phyloP scores from a whole-genome alignment of 2,329 filamentous ascomycete species.

The Sphaerulina musiva region DNA sequence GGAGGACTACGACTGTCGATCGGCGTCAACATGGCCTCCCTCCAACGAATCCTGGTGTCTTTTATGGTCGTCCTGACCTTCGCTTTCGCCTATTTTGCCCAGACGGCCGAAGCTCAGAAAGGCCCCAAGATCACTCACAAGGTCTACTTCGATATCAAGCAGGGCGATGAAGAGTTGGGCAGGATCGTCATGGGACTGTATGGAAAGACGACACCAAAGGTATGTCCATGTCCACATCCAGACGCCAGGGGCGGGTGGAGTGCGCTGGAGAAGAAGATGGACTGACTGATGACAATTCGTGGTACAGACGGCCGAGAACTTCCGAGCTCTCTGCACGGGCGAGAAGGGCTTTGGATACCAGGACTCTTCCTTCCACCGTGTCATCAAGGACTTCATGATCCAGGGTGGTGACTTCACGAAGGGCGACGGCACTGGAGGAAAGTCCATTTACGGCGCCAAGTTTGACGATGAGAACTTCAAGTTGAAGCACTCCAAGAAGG shows the following conservation, averaged over 20 bases:
- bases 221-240: slow-evolving; percentile 23
- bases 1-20: too few relatives aligned
- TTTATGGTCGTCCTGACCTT: slow-evolving; percentile 70
- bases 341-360: slow-evolving; percentile 82
- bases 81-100: slow-evolving; percentile 66
- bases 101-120: slow-evolving; percentile 66
- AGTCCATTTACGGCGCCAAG: slow-evolving; percentile 80
- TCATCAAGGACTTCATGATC: slow-evolving; percentile 89
- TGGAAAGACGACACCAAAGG: slow-evolving; percentile 77
- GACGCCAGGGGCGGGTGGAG: background rate
- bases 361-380: slow-evolving; percentile 78
- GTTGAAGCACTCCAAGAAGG: slow-evolving; percentile 82
- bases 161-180: slow-evolving; percentile 67
- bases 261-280: background rate
- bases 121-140: slow-evolving; percentile 54
- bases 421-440: slow-evolving; percentile 74
- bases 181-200: slow-evolving; percentile 77
- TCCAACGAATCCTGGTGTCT: slow-evolving; percentile 64
- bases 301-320: slow-evolving; percentile 60
- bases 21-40: slow-evolving; percentile 59
- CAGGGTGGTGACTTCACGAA: slow-evolving; percentile 85
- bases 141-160: slow-evolving; percentile 77
- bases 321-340: slow-evolving; percentile 72
- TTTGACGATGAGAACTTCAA: slow-evolving; percentile 93
- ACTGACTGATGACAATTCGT: slow-evolving; percentile 6